These are phyloP conservation scores for Pleurotus tuber-regium DNA, from an alignment of 768 basidiomycete species.

Conservation along the genomic window DNA sequence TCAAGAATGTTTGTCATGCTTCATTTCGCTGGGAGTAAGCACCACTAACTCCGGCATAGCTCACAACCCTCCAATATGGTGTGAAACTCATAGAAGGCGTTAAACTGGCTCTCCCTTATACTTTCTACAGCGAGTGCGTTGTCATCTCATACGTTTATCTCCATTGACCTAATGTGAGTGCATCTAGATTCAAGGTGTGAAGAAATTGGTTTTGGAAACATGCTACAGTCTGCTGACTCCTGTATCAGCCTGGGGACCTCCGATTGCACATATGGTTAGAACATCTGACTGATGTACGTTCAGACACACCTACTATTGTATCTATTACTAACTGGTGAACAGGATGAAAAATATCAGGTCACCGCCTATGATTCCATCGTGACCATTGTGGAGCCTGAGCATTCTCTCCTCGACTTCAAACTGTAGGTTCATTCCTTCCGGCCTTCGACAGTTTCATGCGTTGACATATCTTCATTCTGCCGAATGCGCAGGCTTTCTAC, in stretches of 20 bases:
- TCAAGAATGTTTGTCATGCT: constrained; percentile 63
- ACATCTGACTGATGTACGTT: constrained; percentile 57
- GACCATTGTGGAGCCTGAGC: constrained; percentile 76
- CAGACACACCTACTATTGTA: not conserved
- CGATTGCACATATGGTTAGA: constrained; percentile 78
- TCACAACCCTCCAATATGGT: constrained; percentile 52
- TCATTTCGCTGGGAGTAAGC: not conserved
- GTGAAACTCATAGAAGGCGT: constrained; percentile 51
- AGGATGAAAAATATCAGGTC: constrained; percentile 62
- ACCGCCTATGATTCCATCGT: constrained; percentile 74
- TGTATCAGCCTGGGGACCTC: constrained; percentile 66
- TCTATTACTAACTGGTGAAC: constrained; percentile 1
- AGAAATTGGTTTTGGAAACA: not conserved
- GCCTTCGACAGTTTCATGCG: constrained; percentile 8
- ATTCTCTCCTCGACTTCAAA: constrained; percentile 76
- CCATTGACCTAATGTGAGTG: constrained; percentile 12
- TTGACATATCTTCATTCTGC: not conserved
- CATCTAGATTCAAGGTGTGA: constrained; percentile 58
- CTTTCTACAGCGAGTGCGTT: constrained; percentile 81
- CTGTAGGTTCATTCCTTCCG: constrained; percentile 46
- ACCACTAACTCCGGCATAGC: constrained; percentile 34
- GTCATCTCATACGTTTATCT: not conserved
- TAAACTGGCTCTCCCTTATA: constrained; percentile 66
- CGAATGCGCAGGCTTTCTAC: constrained; percentile 49
- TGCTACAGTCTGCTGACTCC: constrained; percentile 1